Base-by-base conservation (phyloP, 106 monocot genomes). In the Allium fistulosum region DNA sequence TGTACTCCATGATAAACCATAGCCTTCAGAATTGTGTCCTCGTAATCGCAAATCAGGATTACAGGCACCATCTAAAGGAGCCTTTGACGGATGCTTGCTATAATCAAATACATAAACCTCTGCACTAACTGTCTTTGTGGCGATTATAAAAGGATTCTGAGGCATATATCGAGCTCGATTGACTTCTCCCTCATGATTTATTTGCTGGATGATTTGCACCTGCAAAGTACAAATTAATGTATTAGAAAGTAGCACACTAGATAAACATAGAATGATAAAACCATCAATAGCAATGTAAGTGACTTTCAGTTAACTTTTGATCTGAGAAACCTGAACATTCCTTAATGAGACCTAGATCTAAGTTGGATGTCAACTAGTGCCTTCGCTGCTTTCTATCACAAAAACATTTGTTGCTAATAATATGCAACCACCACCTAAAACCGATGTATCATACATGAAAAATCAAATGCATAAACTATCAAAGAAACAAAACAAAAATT, bases 171-270 rank as follows among this genome's bases (percentile, higher is more conserved):
- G 99, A 50, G 99, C 99, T 51, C 99, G 76, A 51, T 99, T 93
- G 49, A 99, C 93, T 77, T 99, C 99, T 50, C 99, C 99, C 57
- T 99, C 99, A 78, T 99, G 99, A 71, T 93, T 93, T 83, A 99
- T 99, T 76, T 99, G 93, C 68, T 99, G 99, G 79, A 99, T 78
- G 59, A 99, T 87, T 79, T 90, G 99, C 67, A 99, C 89, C 99
- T 97, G 82, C 62, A 62, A 62, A 62, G 4, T 49, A 17, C 48
- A 65, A 48, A 65, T 6, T 49, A 48, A 7, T 61, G 10, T 4
- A 0, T 55, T 55, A 15, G 15, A 48, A 70, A 67, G 15, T 1
- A 64, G 66, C 9, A 72, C 66, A 52, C 48, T 60, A 45, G n/a
- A 58, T 1, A 49, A n/a, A 51, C 16, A 53, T 16, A 48, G 15